These are phyloP conservation scores for Fusarium domesticum DNA, from an alignment of 2,329 filamentous ascomycete species.

Conservation along the genomic window DNA sequence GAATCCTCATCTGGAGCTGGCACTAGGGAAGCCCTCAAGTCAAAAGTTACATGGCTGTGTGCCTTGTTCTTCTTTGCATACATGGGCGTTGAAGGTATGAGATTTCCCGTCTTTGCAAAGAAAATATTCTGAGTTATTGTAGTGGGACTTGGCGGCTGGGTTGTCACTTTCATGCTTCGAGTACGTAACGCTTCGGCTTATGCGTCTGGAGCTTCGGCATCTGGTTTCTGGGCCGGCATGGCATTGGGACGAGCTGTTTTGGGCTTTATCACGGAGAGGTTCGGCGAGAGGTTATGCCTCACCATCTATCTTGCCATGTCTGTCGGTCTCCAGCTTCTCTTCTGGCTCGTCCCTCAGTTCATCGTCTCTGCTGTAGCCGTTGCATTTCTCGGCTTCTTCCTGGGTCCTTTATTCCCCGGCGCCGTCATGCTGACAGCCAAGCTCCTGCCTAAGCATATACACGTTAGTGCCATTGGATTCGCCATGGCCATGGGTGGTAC, in stretches of 20 bases:
- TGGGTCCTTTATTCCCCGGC: conserved; percentile 71
- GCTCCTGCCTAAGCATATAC: conserved; percentile 64
- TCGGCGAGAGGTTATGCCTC: conserved; percentile 62
- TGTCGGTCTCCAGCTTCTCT: conserved; percentile 60
- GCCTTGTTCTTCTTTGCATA: conserved; percentile 69
- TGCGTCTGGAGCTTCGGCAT: conserved; percentile 67
- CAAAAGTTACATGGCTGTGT: conserved; percentile 61
- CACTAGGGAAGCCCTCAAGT: conserved; percentile 40
- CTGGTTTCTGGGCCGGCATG: conserved; percentile 78
- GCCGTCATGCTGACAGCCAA: conserved; percentile 69
- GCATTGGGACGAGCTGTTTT: conserved; percentile 64
- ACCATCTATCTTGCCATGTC: conserved; percentile 59
- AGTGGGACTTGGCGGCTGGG: conserved; percentile 72
- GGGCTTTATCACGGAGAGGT: conserved; percentile 66
- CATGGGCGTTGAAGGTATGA: conserved; percentile 62
- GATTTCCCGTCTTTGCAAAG: rapidly evolving
- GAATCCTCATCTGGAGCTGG: conserved; percentile 29
- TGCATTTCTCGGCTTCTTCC: conserved; percentile 67
- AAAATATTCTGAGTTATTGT: conserved; percentile 2
- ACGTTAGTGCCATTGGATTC: conserved; percentile 72
- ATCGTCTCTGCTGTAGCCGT: conserved; percentile 57
- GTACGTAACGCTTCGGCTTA: conserved; percentile 64
- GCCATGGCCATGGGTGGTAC: conserved; percentile 68
- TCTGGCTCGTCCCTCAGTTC: conserved; percentile 59
- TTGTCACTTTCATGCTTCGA: conserved; percentile 75